Evolutionary conservation across 257 asterid genomes (phyloP), one percentile per base, ranked within the genome.

Genomic region (Solanum sitiens): DNA sequence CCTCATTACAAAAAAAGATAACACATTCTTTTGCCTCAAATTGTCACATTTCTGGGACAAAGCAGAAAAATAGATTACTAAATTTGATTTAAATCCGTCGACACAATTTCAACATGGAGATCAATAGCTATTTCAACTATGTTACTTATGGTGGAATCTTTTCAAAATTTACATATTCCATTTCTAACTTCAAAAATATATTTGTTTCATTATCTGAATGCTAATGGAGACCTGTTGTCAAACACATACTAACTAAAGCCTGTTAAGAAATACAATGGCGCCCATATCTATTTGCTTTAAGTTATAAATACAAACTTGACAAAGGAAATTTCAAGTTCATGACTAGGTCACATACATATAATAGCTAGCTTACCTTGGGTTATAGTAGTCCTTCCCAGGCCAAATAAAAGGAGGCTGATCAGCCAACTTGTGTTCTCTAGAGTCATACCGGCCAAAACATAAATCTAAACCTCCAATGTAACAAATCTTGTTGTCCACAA

Each of bases 361-460:
- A 50, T 47, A 77, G 37, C 33, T 50, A 47, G 35, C 61, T 86
- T 87, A 95, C 99, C 99, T 93, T 86, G 99, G 99, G 87, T 96
- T 96, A 86, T 96, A 96, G 91, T 96, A 96, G 94, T 96, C 99
- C 91, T 95, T 96, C 89, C 99, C 99, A 37, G 98, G 98, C 98
- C 98, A 96, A 84, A 90, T 20, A 44, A 67, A 80, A 89, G 98
- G 92, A 87, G 98, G 97, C 87, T 16, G 87, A 87, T 96, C 99
- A 87, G 95, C 94, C 42, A 96, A 87, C 91, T 86, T 92, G 90
- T 96, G 99, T 85, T 96, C 98, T 87, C 84, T 89, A 47, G 98
- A 94, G 89, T 96, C 99, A 87, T 94, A 94, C 44, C 99, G 98
- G 87, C 99, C 99, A 89, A 95, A 96, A 93, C 98, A 96, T 87